Conservation (phyloP, 2,329 filamentous ascomycete genomes). For the Exophiala mesophila region DNA sequence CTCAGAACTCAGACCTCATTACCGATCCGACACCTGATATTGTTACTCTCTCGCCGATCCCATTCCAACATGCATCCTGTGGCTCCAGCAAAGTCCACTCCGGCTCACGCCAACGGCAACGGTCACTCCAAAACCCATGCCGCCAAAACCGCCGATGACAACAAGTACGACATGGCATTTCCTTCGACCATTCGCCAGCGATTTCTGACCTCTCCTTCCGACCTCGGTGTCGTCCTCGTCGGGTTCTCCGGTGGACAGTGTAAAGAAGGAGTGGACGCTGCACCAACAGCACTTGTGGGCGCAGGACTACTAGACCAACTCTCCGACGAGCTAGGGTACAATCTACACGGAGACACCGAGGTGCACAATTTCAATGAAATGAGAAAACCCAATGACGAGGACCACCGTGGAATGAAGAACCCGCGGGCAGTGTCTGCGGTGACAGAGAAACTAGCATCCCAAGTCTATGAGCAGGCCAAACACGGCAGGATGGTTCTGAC, state of each 20-base stretch:
- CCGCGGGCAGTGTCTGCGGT: conserved; percentile 80
- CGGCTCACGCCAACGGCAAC: conserved; percentile 12
- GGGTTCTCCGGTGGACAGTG: conserved; percentile 95
- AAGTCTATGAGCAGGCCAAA: conserved; percentile 82
- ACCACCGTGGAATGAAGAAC: conserved; percentile 87
- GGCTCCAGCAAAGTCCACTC: conserved; percentile 15
- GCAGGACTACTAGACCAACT: conserved; percentile 81
- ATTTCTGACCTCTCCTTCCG: conserved; percentile 72
- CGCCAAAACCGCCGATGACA: conserved; percentile 5
- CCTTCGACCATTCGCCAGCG: conserved; percentile 59
- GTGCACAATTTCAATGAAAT: conserved; percentile 75
- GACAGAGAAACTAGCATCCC: conserved; percentile 69
- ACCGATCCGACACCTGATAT: too few species aligned
- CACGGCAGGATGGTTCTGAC: conserved; percentile 85
- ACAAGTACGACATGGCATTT: conserved; percentile 42
- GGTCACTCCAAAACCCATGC: conserved; percentile 14
- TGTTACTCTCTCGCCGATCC: too few species aligned
- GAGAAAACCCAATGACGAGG: conserved; percentile 36
- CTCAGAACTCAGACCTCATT: too few species aligned
- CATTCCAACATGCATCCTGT: conserved; percentile 9
- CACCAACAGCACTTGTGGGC: conserved; percentile 81
- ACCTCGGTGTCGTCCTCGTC: conserved; percentile 88
- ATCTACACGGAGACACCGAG: conserved; percentile 73
- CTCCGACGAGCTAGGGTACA: conserved; percentile 79
- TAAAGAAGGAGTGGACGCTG: conserved; percentile 88